Evolutionary conservation across 192 early-diverging fungal genomes (phyloP), one percentile per base, ranked within the genome.

Genomic region (Lunasporangiospora selenospora): DNA sequence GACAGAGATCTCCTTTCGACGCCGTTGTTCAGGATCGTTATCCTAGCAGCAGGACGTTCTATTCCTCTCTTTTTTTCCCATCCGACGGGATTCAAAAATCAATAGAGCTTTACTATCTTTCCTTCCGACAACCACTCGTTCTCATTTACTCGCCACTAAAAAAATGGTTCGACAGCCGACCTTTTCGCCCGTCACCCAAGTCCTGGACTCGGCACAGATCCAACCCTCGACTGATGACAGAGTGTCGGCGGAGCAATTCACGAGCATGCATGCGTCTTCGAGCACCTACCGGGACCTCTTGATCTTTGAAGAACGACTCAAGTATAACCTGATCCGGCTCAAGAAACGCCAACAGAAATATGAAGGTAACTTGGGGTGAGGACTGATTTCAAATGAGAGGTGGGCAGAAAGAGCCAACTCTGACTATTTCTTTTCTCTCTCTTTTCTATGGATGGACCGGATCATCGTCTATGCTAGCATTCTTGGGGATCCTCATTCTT

Each of bases 301-400:
- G 33, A 88, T 91, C 39, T 93, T 93, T 67, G 91, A 93, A 53
- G 91, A 93, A 67, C 77, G 91, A 37, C 78, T 93, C 26, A 87
- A 88, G 55, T 83, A 88, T 62, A 93, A 90, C 76, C 81, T 89
- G 75, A 75, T 81, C 9, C 77, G 87, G 29, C 65, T 91, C 38
- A 78, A 82, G 56, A 83, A 83, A 53, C 81, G 88, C 37, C 87
- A 88, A 57, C 87, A 84, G 53, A 93, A 88, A 79, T 93, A 90
- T 58, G 81, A 84, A 82, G 82, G 86, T 85, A 79, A 15, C 24
- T 19, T 24, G 26, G 21, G 4, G 26, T 45, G 6, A n/a, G n/a
- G n/a, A n/a, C n/a, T n/a, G n/a, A n/a, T n/a, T n/a, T n/a, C n/a
- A n/a, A n/a, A n/a, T n/a, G n/a, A n/a, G n/a, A n/a, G n/a, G n/a